Base-by-base conservation (phyloP, 2,329 filamentous ascomycete species). In the Ophidiomyces ophidiicola region DNA sequence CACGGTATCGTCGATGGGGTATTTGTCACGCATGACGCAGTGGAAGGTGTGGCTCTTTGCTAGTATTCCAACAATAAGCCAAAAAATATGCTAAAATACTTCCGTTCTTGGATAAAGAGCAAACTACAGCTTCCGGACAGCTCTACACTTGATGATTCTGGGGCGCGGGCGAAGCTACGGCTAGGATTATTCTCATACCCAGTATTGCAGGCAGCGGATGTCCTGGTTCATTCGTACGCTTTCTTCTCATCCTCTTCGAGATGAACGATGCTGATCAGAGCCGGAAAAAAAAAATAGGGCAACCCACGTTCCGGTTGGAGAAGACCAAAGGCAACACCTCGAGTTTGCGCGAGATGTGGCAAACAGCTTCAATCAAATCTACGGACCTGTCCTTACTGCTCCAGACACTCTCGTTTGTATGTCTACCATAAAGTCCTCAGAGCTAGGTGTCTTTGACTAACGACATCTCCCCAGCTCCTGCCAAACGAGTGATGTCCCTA, bases 1-100 rank as follows among this genome's bases (percentile, higher is more conserved):
- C 55, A 94, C 87, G 49, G 82, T 82, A 37, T 83, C 90, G 17
- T 88, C 83, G 4, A 86, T 90, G 60, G 90, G 90, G 26, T 93
- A 94, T 61, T 67, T 98, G n/a, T 81, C 81, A 6, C 72, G 90
- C n/a, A 98, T 98, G 90, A 96, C 90, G 19, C 90, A 96, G 61
- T 98, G 90, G 87, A 98, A 98, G 77, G 85, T 84, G 54, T 48
- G 54, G 44, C 12, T 34, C 28, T 26, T 36, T 18, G 29, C 19
- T 39, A 35, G 29, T 30, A 15, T 12, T 31, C 36, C n/a, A 32
- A 10, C 24, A 14, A n/a, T n/a, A n/a, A n/a, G n/a, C n/a, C n/a
- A n/a, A n/a, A n/a, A n/a, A n/a, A n/a, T n/a, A n/a, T n/a, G n/a
- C n/a, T n/a, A n/a, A n/a, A n/a, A n/a, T n/a, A n/a, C n/a, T n/a